Evolutionary conservation across 139 green algal genomes (phyloP), one percentile per base, ranked within the genome.

Genomic region (Gonium pectorale): DNA sequence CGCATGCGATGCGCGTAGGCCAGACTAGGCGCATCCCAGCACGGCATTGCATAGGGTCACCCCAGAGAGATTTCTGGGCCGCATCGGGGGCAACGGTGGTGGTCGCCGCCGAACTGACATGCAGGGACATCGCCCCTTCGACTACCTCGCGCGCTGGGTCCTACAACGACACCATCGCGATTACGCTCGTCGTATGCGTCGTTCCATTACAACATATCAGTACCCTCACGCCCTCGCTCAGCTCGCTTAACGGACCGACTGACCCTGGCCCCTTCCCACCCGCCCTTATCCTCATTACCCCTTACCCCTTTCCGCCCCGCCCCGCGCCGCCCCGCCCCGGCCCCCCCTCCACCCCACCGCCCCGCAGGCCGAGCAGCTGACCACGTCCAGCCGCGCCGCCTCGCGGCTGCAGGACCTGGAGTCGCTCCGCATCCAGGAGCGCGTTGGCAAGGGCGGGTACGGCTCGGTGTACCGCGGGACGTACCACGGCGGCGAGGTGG

Each of bases 401-500:
- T 73, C 41, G 35, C 59, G 33, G 1, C 27, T 54, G 11, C 62
- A 84, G 60, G 78, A 84, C 62, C 78, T 84, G 33, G 63, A 49
- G 31, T 37, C 38, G 7, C 40, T 73, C 31, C 54, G 67, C 60
- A 22, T 87, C 21, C 51, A 82, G 35, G 68, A 81, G 68, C 52
- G 69, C 37, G 35, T 86, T 13, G 95, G 94, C 35, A 93, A 95
- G 21, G 95, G 95, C 64, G 89, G 68, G 46, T 96, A 90, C 86
- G 94, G 92, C 3, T 92, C 96, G 79, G 91, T 96, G 38, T 92
- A 67, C 82, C 71, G 82, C 37, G 88, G 86, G 9, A 69, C 49
- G 46, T 96, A 90, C 87, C 89, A 88, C 46, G 85, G 94, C 38
- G 95, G 93, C 1, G 92, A 96, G 60, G 95, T 98, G 41, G 95